Conservation (phyloP, 1,284 basidiomycete genomes). For the Boletellus deceptivus region DNA sequence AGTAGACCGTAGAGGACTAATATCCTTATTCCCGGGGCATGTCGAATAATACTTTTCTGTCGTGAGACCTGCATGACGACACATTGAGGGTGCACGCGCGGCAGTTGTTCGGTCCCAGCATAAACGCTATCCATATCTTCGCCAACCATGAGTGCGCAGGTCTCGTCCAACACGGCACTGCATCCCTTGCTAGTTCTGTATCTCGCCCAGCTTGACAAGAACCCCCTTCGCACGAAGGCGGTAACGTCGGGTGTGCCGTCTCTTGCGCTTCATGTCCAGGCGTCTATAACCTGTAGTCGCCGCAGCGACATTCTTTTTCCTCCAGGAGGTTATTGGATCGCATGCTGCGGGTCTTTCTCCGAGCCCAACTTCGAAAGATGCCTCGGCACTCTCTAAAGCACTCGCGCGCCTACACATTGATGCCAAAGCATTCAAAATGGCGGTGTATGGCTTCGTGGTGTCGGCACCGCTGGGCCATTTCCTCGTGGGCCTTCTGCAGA, state of each 20-base stretch:
- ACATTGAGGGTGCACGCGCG: too few relatives aligned
- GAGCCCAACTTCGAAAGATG: constrained; percentile 50
- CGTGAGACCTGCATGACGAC: constrained; percentile 4
- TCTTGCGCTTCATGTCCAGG: not conserved
- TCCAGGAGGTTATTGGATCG: constrained; percentile 79
- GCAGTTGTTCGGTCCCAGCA: not conserved
- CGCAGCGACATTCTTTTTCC: constrained; percentile 65
- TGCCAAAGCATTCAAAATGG: constrained; percentile 75
- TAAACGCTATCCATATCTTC: not conserved
- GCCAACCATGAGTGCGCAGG: constrained; percentile 34
- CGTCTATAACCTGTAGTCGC: constrained; percentile 2
- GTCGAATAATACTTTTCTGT: constrained; percentile 3
- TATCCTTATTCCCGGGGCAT: constrained; percentile 7
- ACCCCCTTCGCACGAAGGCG: constrained; percentile 76
- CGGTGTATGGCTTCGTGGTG: constrained; percentile 77
- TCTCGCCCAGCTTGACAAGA: constrained; percentile 55
- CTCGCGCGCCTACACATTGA: constrained; percentile 61
- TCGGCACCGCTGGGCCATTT: constrained; percentile 83
- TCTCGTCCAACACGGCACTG: constrained; percentile 28
- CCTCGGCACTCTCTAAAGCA: constrained; percentile 48
- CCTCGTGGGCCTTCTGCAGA: constrained; percentile 71
- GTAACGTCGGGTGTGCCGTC: constrained; percentile 56
- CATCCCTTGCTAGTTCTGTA: constrained; percentile 64
- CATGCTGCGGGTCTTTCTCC: constrained; percentile 62
- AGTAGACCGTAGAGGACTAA: constrained; percentile 20